Base-by-base conservation (phyloP, 306 rosid genomes). In the Lotus japonicus region DNA sequence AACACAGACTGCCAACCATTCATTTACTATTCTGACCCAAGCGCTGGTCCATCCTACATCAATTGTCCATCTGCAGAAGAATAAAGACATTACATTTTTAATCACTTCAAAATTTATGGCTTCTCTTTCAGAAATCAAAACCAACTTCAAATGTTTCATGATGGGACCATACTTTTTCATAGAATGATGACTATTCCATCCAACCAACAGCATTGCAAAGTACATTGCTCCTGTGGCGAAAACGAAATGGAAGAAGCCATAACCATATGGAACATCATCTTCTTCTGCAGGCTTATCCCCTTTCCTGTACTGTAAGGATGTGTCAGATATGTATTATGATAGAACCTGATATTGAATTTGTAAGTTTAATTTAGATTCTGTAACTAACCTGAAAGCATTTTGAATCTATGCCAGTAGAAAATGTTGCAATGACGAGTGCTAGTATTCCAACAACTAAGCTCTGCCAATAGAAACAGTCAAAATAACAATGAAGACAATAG, bases 151-250 rank as follows among this genome's bases (percentile, higher is more conserved):
- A 48, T 57, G 36, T 31, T 31, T 31, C 11, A 53, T 21, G 55
- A 59, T 16, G 49, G 55, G 57, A 56, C 56, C 81, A 26, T 84
- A 90, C 99, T 79, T 86, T 81, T 65, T 82, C 84, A 95, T 95
- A 36, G 83, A 55, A 68, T 84, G 97, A 50, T 95, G 87, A 73
- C 89, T 77, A 63, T 88, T 87, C 99, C 99, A 95, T 71, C 99
- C 94, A 49, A 87, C 79, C 77, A 95, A 79, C 16, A 95, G 84
- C 99, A 95, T 95, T 5, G 97, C 99, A 57, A 95, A 95, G 86
- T 95, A 90, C 99, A 95, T 95, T 41, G 99, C 97, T 59, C 99
- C 99, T 0, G 96, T 88, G 36, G 99, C 96, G 39, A 95, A 95
- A 62, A 95, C 99, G 49, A 95, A 82, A 72, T 95, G 99, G 78